Conservation (phyloP, 1,284 basidiomycete species). For the Sphagnurus paluster region DNA sequence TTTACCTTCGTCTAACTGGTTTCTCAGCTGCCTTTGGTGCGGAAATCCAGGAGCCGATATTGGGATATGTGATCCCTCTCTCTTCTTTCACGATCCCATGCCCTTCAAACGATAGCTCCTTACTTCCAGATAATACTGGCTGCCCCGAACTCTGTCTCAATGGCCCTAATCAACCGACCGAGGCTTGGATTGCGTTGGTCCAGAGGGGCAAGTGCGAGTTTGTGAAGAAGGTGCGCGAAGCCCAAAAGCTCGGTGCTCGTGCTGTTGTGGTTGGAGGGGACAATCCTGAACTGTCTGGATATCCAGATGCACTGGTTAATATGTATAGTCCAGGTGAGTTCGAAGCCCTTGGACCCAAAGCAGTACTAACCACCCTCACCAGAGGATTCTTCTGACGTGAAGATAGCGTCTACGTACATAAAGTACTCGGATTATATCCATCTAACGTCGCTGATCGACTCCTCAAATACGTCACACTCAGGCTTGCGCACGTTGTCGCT, state of each 20-base stretch:
- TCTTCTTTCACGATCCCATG: slow-evolving; percentile 68
- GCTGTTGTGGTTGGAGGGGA: slow-evolving; percentile 89
- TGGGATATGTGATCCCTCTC: slow-evolving; percentile 78
- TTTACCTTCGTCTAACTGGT: slow-evolving; percentile 5
- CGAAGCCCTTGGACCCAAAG: slow-evolving; percentile 1
- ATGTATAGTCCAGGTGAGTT: slow-evolving; percentile 84
- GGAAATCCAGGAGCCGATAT: slow-evolving; percentile 65
- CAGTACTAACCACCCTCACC: slow-evolving; percentile 9
- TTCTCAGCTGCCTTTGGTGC: slow-evolving; percentile 67
- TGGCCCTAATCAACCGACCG: slow-evolving; percentile 54
- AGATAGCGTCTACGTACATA: slow-evolving; percentile 73
- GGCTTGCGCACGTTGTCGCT: slow-evolving; percentile 71
- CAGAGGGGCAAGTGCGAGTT: slow-evolving; percentile 88
- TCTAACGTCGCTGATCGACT: slow-evolving; percentile 57
- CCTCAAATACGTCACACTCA: slow-evolving; percentile 75
- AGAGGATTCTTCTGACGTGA: slow-evolving; percentile 76
- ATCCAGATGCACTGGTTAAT: slow-evolving; percentile 79
- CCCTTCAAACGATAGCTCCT: slow-evolving; percentile 27
- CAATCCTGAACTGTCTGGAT: slow-evolving; percentile 60
- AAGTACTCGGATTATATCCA: slow-evolving; percentile 68
- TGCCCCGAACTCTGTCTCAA: slow-evolving; percentile 65
- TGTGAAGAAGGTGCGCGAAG: slow-evolving; percentile 81
- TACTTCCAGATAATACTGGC: slow-evolving; percentile 46
- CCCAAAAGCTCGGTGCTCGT: slow-evolving; percentile 80
- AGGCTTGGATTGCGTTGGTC: slow-evolving; percentile 84